These are phyloP conservation scores for Suillus lakei DNA, from an alignment of 768 basidiomycete genomes.

Conservation along the genomic window DNA sequence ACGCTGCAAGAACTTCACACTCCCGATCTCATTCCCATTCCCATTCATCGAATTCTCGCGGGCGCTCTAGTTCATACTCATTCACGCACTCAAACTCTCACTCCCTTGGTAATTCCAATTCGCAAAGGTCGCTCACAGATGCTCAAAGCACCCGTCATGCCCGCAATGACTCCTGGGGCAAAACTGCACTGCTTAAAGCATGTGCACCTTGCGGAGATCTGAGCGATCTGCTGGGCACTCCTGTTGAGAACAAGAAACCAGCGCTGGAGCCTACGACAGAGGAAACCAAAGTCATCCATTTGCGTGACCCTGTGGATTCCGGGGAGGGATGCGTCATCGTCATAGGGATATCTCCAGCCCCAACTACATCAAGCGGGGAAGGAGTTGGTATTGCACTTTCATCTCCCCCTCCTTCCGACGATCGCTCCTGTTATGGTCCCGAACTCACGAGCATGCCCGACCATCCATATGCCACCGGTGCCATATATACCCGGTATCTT, in stretches of 20 bases:
- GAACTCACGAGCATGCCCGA: constrained; percentile 27
- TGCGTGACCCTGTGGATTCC: not conserved
- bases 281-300: constrained; percentile 25
- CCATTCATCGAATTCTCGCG: constrained; percentile 21
- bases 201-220: constrained; percentile 30
- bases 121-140: constrained; percentile 36
- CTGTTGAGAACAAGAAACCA: constrained; percentile 24
- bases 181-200: constrained; percentile 43
- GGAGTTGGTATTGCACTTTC: constrained; percentile 51
- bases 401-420: constrained; percentile 34
- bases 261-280: constrained; percentile 23
- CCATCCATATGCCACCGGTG: constrained; percentile 43
- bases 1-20: constrained; percentile 25
- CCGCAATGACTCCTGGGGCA: constrained; percentile 44
- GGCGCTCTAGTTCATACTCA: constrained; percentile 29
- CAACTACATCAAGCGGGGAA: constrained; percentile 28
- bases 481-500: constrained; percentile 19
- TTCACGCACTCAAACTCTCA: constrained; percentile 42
- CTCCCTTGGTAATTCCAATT: constrained; percentile 39
- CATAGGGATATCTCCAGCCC: constrained; percentile 35
- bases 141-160: constrained; percentile 29
- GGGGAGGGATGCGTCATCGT: constrained; percentile 10
- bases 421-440: constrained; percentile 15
- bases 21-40: constrained; percentile 35
- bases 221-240: constrained; percentile 29